Evolutionary conservation across 179 eudicot species (phyloP), one percentile per base, ranked within the genome.

Genomic region (Gypsophila paniculata): DNA sequence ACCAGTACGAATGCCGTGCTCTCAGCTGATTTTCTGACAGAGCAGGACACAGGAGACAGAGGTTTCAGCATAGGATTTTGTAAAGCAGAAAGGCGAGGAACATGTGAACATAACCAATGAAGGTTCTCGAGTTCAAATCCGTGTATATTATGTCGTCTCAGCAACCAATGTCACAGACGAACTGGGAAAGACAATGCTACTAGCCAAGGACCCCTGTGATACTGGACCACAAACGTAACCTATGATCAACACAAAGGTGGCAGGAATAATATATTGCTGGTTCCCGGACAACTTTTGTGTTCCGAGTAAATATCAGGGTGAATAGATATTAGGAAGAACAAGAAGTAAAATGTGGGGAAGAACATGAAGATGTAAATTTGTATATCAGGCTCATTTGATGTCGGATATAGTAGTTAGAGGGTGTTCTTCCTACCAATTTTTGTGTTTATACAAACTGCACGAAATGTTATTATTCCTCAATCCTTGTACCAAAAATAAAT

Each of bases 1-100:
- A 51, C 99, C 99, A 10, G 86, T 88, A 38, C 85, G 87, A 71
- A 92, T 95, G 98, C 95, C 96, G 2, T 88, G 99, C 79, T 81
- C 86, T 36, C 84, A 84, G 75, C 72, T 85, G 70, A 73, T 72
- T 48, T 75, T 78, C 36, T 87, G 81, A 85, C 65, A 29, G 77
- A 39, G 49, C 6, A 25, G 19, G 25, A 62, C 36, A 26, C 64
- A 25, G 2, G 2, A 57, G 23, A 57, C 0, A 7, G 25, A 70
- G 57, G 23, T 42, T 52, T 59, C 69, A 49, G 68, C 62, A 21
- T 48, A 64, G 19, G 59, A 63, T 63, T 74, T 14, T 63, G 23
- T 48, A 17, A 17, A 39, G 65, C 70, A 23, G 18, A 72, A 15
- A 39, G 61, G n/a, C 13, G 70, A 15, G 46, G 66, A 59, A 29